Evolutionary conservation across 352 stramenopile species (phyloP), one percentile per base, ranked within the genome.

Genomic region (Hyaloperonospora arabidopsidis): DNA sequence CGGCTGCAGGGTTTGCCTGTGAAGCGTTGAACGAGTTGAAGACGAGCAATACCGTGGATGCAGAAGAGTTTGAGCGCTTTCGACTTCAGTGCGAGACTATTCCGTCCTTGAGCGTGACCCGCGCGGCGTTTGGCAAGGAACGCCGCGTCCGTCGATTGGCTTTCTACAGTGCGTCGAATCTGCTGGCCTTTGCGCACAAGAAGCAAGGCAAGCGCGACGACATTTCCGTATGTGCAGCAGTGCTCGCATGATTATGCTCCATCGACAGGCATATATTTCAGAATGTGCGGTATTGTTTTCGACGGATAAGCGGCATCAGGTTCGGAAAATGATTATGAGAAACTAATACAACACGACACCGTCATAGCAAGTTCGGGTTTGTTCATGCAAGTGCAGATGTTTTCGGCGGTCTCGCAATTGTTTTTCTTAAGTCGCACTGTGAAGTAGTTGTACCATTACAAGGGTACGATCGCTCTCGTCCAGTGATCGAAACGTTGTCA

Each of bases 151-250:
- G 84, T 17, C 83, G 90, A 25, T 57, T 94, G 13, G 84, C 84
- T 39, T 94, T 93, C 61, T 94, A 94, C 72, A 91, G 76, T 54
- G 84, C 84, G 40, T 92, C 84, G 36, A 92, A 92, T 54, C 61
- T 94, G 47, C 70, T 94, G n/a, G 74, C 82, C 32, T 94, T 94
- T 53, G 84, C 84, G 40, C 77, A 90, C 73, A 94, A 94, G 71
- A 84, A 89, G 57, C 68, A 90, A 39, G 84, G 84, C 50, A 94
- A 94, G 64, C 79, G 81, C 22, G 84, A 94, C 59, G 84, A 94
- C 64, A 75, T 94, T 45, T 91, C 82, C 44, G 84, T 93, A 52
- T 94, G 84, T 36, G 76, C 76, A 36, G 84, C 81, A 49, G 74
- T 94, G 35, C 73, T 94, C n/a, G 76, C 82, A 44, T 94, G 63